Base-by-base conservation (phyloP, 78 protist genomes). In the Anaeramoeba flamelloides region DNA sequence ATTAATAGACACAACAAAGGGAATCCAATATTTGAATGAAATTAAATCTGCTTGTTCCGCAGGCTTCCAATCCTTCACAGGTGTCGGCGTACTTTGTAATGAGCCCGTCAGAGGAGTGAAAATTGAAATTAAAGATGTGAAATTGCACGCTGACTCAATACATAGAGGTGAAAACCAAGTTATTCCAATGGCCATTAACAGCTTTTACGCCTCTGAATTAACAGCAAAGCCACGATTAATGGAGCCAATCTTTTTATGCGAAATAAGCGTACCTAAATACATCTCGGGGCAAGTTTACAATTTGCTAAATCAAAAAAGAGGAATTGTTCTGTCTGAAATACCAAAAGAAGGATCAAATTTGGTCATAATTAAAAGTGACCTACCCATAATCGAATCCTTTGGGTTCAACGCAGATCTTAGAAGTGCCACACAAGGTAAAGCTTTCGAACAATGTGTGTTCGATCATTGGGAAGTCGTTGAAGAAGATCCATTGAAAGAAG, bases 321-420 rank as follows among this genome's bases (percentile, higher is more conserved):
- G 98, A 74, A 37, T 64, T 41, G 92, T 96, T n/a, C 40, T 95
- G 79, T 90, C 79, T 74, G 97, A 95, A 89, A 89, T 86, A 65
- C 91, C 82, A 81, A 85, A 91, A 39, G 86, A 89, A 4, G 95
- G 97, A 30, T 26, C 69, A 53, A 53, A 8, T 53, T 8, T 26
- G 8, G 8, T 17, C 17, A 53, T 53, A 77, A 77, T 97, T 85
- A 90, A 88, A 89, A 94, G 96, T 32, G 78, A 92, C 87, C 80
- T 98, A 76, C 99, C 99, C 41, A 99, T 98, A 84, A 75, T 82
- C 41, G 99, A 96, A 88, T 96, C 99, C 22, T 96, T 96, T 94
- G 98, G 99, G 39, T 92, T 97, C 69, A 53, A 8, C 17, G 90
- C 95, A 76, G 98, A 91, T 81, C 92, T 97, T 22, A 93, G 99